Evolutionary conservation across 2,329 filamentous ascomycete species (phyloP), one percentile per base, ranked within the genome.

Genomic region (Lojkania enalia): DNA sequence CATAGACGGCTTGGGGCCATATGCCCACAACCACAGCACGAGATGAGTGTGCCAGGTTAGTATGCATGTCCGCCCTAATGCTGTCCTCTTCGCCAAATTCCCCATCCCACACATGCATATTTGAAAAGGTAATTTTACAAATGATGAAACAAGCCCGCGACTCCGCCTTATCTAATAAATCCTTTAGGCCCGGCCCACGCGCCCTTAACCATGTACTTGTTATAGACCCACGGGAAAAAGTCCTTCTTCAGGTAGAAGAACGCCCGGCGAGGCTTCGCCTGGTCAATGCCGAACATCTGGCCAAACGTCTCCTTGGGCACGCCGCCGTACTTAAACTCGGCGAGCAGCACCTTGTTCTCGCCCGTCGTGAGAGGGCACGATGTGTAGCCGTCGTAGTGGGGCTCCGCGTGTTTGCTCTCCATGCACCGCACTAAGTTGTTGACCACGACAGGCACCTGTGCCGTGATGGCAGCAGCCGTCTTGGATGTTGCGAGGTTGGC

Each of bases 221-320:
- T 76, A 65, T 85, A 85, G 2, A 85, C 82, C 82, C 82, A 85
- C 0, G 82, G 82, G 66, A 85, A 85, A 56, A 85, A 85, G 57
- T 84, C 77, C 68, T 82, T 85, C 72, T 85, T 85, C 33, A 85
- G 54, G 54, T 84, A 71, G 52, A 82, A 85, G 58, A 85, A 85
- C 0, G 76, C 70, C 3, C 76, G 74, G 3, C 81, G 74, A 2
- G 82, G 82, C 7, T 67, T 66, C 0, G 63, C 74, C 63, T 85
- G 82, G 54, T 85, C 80, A 5, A 84, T 72, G 1, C 80, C 81
- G 12, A 84, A 42, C 37, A 60, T 64, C 59, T 71, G 64, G 3
- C 69, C 73, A 50, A 85, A 85, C 0, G 82, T 84, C 71, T 85
- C 82, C 61, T 84, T 83, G 5, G 82, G 81, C 51, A 73, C 74